Conservation (phyloP, 306 rosid species). For the Castanea mollissima region DNA sequence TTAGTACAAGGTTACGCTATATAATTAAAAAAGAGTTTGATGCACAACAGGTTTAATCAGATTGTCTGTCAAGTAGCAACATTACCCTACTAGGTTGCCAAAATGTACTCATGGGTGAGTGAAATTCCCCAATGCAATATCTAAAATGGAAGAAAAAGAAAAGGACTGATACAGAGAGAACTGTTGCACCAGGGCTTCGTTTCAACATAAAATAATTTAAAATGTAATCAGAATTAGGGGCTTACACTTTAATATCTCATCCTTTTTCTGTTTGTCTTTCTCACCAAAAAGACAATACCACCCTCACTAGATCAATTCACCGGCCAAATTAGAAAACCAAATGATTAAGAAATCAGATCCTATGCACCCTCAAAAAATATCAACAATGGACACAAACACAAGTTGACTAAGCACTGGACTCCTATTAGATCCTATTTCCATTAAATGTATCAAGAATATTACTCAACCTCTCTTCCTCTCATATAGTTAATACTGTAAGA, state of each 20-base stretch:
- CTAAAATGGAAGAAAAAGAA: not conserved
- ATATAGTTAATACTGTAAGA: not conserved
- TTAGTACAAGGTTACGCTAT: no score
- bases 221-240: not conserved
- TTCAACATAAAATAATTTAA: not conserved
- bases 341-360: not conserved
- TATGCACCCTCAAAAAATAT: not conserved
- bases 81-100: not conserved
- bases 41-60: not conserved
- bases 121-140: not conserved
- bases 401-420: not conserved
- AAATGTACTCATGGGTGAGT: not conserved
- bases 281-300: not conserved
- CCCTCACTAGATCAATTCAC: not conserved
- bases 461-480: not conserved
- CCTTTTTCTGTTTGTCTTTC: not conserved
- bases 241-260: not conserved
- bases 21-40: not conserved
- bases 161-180: not conserved
- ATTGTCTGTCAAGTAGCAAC: not conserved
- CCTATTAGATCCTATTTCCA: not conserved
- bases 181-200: not conserved
- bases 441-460: not conserved
- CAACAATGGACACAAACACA: not conserved
- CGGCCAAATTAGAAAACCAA: not conserved